Conservation (phyloP, 139 green algal genomes). For the Volvox reticuliferus region DNA sequence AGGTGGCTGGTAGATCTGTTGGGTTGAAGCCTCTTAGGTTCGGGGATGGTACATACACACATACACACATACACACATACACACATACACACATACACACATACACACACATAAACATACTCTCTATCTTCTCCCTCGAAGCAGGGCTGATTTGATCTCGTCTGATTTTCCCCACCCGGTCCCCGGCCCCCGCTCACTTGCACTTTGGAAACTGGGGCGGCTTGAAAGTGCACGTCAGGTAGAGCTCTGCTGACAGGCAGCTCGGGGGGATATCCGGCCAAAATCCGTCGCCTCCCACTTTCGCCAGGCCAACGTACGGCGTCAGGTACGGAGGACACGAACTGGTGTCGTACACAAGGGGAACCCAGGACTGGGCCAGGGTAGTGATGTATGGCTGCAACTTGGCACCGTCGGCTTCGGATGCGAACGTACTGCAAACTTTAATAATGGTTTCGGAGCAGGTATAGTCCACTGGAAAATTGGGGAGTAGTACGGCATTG, state of each 20-base stretch:
- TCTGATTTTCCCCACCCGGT: background rate
- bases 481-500: background rate
- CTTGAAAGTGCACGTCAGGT: background rate
- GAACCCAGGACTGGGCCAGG: background rate
- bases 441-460: background rate
- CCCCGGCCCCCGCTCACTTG: background rate
- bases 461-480: background rate
- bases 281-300: background rate
- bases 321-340: background rate
- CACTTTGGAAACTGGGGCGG: background rate
- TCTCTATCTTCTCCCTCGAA: background rate
- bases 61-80: background rate
- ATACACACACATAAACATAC: background rate
- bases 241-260: background rate
- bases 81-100: background rate
- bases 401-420: background rate
- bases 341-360: background rate
- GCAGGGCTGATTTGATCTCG: too few relatives aligned
- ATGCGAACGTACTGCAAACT: slow-evolving; percentile 6
- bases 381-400: background rate
- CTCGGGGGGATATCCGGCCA: background rate
- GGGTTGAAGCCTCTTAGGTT: background rate
- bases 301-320: background rate
- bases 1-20: background rate
- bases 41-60: too few relatives aligned